These are phyloP conservation scores for Reticulascus tulasneorum DNA, from an alignment of 2,329 filamentous ascomycete genomes.

Conservation along the genomic window DNA sequence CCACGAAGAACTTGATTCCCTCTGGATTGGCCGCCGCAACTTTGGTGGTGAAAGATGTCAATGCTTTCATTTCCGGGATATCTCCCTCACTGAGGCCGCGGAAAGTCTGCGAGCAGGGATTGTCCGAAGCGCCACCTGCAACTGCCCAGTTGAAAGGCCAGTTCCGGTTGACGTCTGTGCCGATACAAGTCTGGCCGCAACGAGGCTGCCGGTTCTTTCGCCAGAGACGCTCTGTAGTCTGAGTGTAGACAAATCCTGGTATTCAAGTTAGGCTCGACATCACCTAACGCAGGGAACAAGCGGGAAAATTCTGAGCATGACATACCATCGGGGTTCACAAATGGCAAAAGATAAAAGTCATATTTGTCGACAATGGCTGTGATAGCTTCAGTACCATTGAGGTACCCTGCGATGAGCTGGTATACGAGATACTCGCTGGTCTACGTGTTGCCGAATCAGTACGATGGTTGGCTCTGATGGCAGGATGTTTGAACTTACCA, in stretches of 20 bases:
- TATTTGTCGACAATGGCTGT: conserved; percentile 48
- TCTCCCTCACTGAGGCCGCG: conserved; percentile 35
- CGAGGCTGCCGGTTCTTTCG: conserved; percentile 46
- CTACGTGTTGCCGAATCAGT: no score
- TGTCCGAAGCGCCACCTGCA: conserved; percentile 39
- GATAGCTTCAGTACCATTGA: conserved; percentile 29
- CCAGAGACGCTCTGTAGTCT: conserved; percentile 44
- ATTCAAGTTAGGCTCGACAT: no score
- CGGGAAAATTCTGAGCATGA: no score
- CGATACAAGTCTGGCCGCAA: conserved; percentile 32
- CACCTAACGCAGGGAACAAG: no score
- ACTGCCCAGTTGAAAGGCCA: conserved; percentile 48
- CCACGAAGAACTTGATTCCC: conserved; percentile 60
- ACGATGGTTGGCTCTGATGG: conserved; percentile 23
- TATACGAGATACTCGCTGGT: conserved; percentile 43
- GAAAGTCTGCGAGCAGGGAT: conserved; percentile 45
- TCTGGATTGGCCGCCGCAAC: conserved; percentile 35
- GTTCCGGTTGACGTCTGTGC: conserved; percentile 52
- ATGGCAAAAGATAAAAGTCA: conserved; percentile 52
- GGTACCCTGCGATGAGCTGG: conserved; percentile 35
- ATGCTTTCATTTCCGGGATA: conserved; percentile 41
- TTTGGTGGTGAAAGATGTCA: conserved; percentile 40
- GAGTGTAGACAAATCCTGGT: conserved; percentile 41
- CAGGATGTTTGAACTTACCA: conserved; percentile 34
- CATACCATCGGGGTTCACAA: conserved; percentile 44